Base-by-base conservation (phyloP, 2,329 filamentous ascomycete genomes). In the Elsinoe fawcettii region DNA sequence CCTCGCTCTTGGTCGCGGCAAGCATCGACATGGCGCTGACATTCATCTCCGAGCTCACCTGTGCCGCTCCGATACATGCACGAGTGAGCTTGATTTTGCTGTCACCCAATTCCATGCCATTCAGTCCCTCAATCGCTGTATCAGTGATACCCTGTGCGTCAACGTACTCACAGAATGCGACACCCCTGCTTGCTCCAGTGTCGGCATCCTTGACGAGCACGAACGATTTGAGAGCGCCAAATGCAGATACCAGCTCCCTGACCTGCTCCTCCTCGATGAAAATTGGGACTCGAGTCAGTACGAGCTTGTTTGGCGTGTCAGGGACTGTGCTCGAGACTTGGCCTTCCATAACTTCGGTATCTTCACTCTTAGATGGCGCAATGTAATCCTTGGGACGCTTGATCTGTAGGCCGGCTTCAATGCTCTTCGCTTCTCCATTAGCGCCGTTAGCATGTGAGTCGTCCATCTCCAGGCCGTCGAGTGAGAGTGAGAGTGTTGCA, bases 21-120 rank as follows among this genome's bases (percentile, higher is more conserved):
- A 99, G 87, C 82, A 96, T 90, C 53, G 91, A 95, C 85, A 99
- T 97, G 61, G 93, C 93, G 65, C 93, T 95, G 61, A 99, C 92
- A 57, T 92, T 90, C 80, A 96, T 95, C 67, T 99, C 93, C 39
- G 95, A 81, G 61, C 90, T 90, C 20, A 90, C 90, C 71, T 99
- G 93, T n/a, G 90, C 92, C 60, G 90, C 86, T 64, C 93, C 93
- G 63, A 96, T 88, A 71, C 91, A 95, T 27, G 93, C 95, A 67
- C 91, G 89, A 63, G 83, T 79, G 34, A 96, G 90, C 74, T 87
- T 92, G 57, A 99, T 80, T 65, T 86, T 83, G 66, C 87, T 86
- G 61, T 95, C 91, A 37, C 88, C 90, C 12, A 99, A 83, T 63
- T 93, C 88, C 86, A 99, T 96, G 32, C 87, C 88, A 66, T 97